These are phyloP conservation scores for Desmodesmus armatus DNA, from an alignment of 139 green algal species.

Conservation along the genomic window DNA sequence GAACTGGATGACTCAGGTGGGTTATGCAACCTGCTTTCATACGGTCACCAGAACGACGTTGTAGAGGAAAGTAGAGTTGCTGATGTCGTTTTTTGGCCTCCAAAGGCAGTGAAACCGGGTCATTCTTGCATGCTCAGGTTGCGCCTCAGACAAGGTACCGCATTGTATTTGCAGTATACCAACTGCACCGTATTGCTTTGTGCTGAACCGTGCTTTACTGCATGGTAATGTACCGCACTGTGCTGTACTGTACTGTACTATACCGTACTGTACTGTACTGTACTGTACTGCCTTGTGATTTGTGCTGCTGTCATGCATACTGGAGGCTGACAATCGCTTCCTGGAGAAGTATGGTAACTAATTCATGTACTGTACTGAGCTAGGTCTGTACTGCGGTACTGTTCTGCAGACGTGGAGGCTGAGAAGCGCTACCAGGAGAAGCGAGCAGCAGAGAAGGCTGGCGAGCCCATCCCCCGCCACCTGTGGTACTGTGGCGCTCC, in stretches of 20 bases:
- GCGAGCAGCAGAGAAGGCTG: constrained; percentile 47
- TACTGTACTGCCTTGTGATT: background rate
- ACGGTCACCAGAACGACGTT: no score
- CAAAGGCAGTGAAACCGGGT: no score
- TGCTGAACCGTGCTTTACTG: no score
- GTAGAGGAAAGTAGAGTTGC: no score
- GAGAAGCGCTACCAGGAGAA: constrained; percentile 54
- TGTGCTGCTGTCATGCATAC: constrained; percentile 14
- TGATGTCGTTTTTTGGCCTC: background rate
- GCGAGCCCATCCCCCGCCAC: constrained; percentile 42
- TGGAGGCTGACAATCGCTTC: constrained; percentile 45
- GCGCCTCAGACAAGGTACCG: no score
- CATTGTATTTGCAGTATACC: no score
- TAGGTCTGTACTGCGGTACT: constrained; percentile 8
- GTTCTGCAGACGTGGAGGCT: constrained; percentile 41
- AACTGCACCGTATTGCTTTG: no score
- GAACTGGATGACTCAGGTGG: constrained; percentile 61
- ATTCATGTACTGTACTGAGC: background rate
- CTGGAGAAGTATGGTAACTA: constrained; percentile 1
- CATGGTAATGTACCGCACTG: no score
- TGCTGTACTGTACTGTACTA: no score
- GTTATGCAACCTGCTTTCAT: background rate
- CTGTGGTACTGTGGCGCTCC: constrained; percentile 51
- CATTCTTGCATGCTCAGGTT: no score
- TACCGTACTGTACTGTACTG: background rate